Base-by-base conservation (phyloP, 805 yeast species). In the Blastobotrys americana region DNA sequence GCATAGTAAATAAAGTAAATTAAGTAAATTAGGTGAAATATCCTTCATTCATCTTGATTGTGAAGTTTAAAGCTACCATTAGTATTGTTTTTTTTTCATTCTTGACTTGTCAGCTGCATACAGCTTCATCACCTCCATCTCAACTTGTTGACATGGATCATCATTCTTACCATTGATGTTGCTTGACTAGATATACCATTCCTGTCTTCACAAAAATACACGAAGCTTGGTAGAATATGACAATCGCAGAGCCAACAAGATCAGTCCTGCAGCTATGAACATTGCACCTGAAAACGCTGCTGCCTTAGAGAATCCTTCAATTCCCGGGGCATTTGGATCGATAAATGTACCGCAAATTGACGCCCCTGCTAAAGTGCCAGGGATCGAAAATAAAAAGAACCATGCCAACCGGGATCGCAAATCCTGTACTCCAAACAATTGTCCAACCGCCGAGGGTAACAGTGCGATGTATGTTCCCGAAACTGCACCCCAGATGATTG, bases 381-480 rank as follows among this genome's bases (percentile, higher is more conserved):
- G 34, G 13, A 28, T 39, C 18, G 23, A n/a, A n/a, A 39, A 15
- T 33, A 34, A n/a, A 15, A 41, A 34, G 21, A 19, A 27, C 22
- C 31, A 27, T 13, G 23, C 17, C 19, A 44, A 16, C 31, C 43
- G 19, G 19, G 37, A 41, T 20, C 34, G 20, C 23, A 23, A 47
- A 34, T 61, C 58, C 13, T 59, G 43, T 22, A 55, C 43, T 3
- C 61, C 60, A 46, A 59, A 64, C 20, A 65, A 37, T 33, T 65
- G 68, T 1, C 64, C 59, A 2, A 64, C 45, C 6, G 57, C 37
- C 1, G 68, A 43, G n/a, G 69, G 68, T 20, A 52, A 53, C 25
- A 65, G 36, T 2, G 69, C 64, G 16, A 64, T 57, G 13, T 58
- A 56, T 9, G 52, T 55, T 4, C 66, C 69, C 0, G 66, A 56